These are phyloP conservation scores for Abortiporus biennis DNA, from an alignment of 1,284 basidiomycete species.

Conservation along the genomic window DNA sequence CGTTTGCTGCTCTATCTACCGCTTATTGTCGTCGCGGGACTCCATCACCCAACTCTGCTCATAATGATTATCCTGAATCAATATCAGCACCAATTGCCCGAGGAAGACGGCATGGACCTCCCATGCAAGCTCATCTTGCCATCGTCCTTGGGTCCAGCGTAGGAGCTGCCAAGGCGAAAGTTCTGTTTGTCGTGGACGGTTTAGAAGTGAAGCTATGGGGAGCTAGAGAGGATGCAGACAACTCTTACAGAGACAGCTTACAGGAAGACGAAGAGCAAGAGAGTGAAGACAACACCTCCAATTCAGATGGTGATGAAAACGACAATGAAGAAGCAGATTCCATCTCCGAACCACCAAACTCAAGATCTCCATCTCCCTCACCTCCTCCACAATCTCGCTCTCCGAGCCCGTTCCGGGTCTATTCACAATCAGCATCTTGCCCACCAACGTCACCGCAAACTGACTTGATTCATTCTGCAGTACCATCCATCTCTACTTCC, in stretches of 20 bases:
- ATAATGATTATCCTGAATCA: conserved; percentile 2
- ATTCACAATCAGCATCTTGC: neutral
- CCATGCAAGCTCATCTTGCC: conserved; percentile 41
- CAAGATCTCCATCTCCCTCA: neutral
- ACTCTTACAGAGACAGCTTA: conserved; percentile 19
- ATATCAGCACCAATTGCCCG: neutral
- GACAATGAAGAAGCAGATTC: conserved; percentile 4
- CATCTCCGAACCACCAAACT: conserved; percentile 1
- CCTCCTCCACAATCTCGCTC: conserved; percentile 9
- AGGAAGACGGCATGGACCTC: neutral
- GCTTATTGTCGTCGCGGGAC: conserved; percentile 41
- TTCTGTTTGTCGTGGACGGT: conserved; percentile 58
- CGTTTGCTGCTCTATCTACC: conserved; percentile 63
- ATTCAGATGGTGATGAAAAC: neutral
- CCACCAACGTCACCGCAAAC: neutral
- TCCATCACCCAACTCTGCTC: neutral
- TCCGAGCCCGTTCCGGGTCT: conserved; percentile 2
- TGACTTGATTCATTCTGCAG: neutral
- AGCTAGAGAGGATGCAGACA: neutral
- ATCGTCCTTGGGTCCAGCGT: conserved; percentile 61
- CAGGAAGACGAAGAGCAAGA: conserved; percentile 15
- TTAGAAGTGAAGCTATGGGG: conserved; percentile 56
- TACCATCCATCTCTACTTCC: neutral
- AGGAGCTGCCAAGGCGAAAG: conserved; percentile 48
- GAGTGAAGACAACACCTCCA: conserved; percentile 11